A percentile compares a stretch with the other conserved stretches of the same genome.
These are phyloP conservation scores for Penicillium sp. DNA, from an alignment of 2,329 filamentous ascomycete species.

Conservation along the genomic window DNA sequence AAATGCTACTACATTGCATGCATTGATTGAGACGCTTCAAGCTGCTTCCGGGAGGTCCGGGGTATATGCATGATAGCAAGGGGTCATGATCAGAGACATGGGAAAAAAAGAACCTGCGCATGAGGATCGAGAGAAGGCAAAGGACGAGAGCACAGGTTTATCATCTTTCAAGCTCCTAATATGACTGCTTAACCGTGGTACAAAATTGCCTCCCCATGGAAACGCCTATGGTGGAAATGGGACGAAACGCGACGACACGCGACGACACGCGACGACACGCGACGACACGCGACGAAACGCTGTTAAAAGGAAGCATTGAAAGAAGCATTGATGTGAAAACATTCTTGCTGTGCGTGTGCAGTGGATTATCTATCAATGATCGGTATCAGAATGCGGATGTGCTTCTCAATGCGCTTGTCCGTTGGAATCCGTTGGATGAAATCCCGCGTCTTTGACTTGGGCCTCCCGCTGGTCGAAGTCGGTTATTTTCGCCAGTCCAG, in stretches of 20 bases:
- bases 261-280: too few relatives aligned
- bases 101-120: neutral
- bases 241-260: neutral
- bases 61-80: neutral
- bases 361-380: neutral
- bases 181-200: conserved; percentile 6
- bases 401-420: conserved; percentile 41
- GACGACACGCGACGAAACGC: neutral
- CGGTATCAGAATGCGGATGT: conserved; percentile 30
- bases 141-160: conserved; percentile 2
- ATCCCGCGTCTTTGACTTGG: conserved; percentile 28
- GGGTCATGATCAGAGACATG: neutral
- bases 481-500: conserved; percentile 35
- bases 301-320: neutral
- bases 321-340: neutral
- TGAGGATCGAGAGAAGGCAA: neutral
- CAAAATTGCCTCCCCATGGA: neutral
- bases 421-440: conserved; percentile 34
- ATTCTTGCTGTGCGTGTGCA: conserved; percentile 1
- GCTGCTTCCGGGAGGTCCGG: neutral
- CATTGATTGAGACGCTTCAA: conserved; percentile 10
- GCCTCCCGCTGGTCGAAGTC: conserved; percentile 19
- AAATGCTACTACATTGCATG: conserved; percentile 7
- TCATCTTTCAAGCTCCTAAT: conserved; percentile 11
- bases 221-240: neutral